Base-by-base conservation (phyloP, 2,329 filamentous ascomycete genomes). In the Cercospora sesami region DNA sequence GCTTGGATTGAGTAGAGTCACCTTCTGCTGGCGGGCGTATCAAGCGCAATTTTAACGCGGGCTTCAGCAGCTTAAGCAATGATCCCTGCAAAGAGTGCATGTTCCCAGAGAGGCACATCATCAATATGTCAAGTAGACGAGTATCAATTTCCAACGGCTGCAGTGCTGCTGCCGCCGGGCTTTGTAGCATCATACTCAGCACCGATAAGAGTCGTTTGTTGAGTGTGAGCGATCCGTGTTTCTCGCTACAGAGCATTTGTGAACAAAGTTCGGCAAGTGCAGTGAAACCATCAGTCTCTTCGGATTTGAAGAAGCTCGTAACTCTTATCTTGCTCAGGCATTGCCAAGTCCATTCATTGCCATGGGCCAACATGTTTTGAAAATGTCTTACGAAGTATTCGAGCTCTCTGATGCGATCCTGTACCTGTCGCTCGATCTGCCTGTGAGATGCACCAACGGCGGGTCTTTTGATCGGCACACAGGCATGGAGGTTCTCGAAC, bases 51-150 rank as follows among this genome's bases (percentile, higher is more conserved):
- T 89, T 92, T 9, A 97, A 83, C 3, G 90, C 85, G 58, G 89
- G 88, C 73, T 91, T 87, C 3, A 94, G 86, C n/a, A 92, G 89
- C 74, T 94, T 91, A 26, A 97, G 85, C 9, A 97, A 81, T 0
- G 93, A 84, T 10, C 72, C 73, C 66, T 79, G 76, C 5, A 77
- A 65, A 9, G 53, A 33, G 45, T 64, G 68, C 18, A 71, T 69
- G 6, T 69, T 62, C 8, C 69, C 60, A 16, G 66, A n/a, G 23
- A 79, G 68, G 28, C 70, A 73, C 1, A 61, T 60, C 57, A 70
- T 67, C 23, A 78, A 66, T 1, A 68, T 67, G 5, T 70, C 69
- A 16, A 78, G 72, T 3, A 79, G 65, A 2, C 65, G 59, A 23
- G 69, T 58, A 16, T 79, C 77, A 5, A 78, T 59, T 6, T 74